phyloP scores from a whole-genome alignment of 257 asterid species.

The Cynanchum wilfordii region DNA sequence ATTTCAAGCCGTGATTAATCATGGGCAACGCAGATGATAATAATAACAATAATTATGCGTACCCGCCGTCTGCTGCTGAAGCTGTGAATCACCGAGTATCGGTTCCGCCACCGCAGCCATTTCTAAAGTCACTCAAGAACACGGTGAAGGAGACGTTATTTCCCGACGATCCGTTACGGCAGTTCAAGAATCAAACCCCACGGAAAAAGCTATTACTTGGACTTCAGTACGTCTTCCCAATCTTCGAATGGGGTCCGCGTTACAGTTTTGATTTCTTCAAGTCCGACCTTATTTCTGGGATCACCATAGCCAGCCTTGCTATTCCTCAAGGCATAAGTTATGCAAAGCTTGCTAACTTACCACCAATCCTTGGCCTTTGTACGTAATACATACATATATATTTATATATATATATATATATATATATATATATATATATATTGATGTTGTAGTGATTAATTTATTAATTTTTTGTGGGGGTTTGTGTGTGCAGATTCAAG shows the following conservation, averaged over 20 bases:
- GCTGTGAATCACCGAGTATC: conserved; percentile 35
- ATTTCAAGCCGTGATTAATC: too few species aligned
- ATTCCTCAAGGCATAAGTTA: conserved; percentile 97
- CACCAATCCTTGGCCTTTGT: conserved; percentile 93
- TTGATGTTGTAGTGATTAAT: too few species aligned
- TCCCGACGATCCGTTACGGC: conserved; percentile 91
- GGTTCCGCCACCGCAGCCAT: conserved; percentile 71
- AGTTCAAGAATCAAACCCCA: conserved; percentile 79
- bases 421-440: too few species aligned
- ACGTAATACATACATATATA: background rate
- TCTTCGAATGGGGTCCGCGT: conserved; percentile 78
- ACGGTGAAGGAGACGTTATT: conserved; percentile 67
- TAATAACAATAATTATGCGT: background rate
- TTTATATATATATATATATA: too few species aligned
- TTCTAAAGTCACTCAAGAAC: conserved; percentile 46
- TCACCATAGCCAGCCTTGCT: conserved; percentile 95
- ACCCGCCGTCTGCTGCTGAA: conserved; percentile 11
- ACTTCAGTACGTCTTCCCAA: conserved; percentile 72
- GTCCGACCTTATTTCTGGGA: conserved; percentile 76
- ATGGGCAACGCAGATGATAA: conserved; percentile 58
- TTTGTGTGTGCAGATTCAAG: conserved; percentile 61
- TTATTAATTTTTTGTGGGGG: background rate
- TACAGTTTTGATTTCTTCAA: conserved; percentile 53
- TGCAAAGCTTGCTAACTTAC: conserved; percentile 87
- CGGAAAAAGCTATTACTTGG: conserved; percentile 38